Conservation (phyloP, 176 grass and related monocot species). For the Elaeis guineensis region DNA sequence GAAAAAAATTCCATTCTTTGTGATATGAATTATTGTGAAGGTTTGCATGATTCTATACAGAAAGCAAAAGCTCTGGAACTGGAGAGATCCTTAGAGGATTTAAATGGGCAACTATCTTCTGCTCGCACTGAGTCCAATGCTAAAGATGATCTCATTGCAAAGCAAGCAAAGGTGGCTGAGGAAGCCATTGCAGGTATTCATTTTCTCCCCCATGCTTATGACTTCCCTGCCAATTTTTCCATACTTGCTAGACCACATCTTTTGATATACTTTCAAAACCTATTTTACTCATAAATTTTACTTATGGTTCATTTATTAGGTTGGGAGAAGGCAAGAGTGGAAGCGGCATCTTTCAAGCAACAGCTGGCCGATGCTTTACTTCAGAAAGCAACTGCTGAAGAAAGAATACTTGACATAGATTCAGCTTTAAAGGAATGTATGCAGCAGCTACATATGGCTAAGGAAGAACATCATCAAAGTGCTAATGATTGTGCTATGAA, state of each 20-base stretch:
- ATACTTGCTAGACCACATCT: too few species aligned
- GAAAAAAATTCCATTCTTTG: constrained; percentile 2
- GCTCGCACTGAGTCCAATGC: constrained; percentile 44
- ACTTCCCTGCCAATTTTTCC: too few species aligned
- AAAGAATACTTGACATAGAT: constrained; percentile 54
- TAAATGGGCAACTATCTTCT: constrained; percentile 67
- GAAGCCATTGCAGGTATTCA: constrained; percentile 79
- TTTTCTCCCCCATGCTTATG: background rate
- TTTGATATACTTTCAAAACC: too few species aligned
- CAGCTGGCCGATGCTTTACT: constrained; percentile 52
- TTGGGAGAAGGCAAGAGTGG: constrained; percentile 85
- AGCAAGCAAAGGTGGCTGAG: constrained; percentile 88
- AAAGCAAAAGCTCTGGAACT: constrained; percentile 57
- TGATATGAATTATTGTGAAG: constrained; percentile 1
- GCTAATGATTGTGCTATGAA: constrained; percentile 42
- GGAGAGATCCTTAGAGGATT: constrained; percentile 58
- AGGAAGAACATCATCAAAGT: constrained; percentile 56
- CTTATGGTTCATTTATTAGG: constrained; percentile 31
- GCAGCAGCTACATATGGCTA: constrained; percentile 42
- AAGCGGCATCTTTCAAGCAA: constrained; percentile 58
- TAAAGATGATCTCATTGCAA: constrained; percentile 60
- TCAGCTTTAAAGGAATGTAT: constrained; percentile 60
- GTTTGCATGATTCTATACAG: constrained; percentile 22
- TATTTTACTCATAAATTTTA: background rate
- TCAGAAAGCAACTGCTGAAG: constrained; percentile 45